These are phyloP conservation scores for Thraustochytrium sp. DNA, from an alignment of 352 stramenopile species.

Conservation along the genomic window DNA sequence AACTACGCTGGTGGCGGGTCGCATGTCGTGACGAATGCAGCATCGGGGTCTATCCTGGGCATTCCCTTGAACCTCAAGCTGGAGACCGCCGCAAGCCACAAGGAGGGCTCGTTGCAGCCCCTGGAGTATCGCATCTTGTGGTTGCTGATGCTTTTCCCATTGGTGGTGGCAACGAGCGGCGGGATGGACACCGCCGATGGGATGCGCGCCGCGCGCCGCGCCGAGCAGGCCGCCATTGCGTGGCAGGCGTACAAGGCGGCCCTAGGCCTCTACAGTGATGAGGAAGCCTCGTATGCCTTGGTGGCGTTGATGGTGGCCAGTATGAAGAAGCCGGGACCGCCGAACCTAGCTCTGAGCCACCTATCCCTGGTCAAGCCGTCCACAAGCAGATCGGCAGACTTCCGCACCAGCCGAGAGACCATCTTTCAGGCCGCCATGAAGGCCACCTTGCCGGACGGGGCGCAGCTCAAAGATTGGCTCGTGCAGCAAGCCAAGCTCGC, in stretches of 20 bases:
- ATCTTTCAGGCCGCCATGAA: no score
- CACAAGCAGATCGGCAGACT: no score
- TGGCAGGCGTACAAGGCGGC: conserved; percentile 30
- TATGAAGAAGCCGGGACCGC: no score
- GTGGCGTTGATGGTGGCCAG: conserved; percentile 13
- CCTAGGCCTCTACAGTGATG: not conserved
- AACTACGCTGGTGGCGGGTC: not conserved
- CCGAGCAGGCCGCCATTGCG: not conserved
- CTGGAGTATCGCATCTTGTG: conserved; percentile 38
- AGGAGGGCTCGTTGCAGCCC: not conserved
- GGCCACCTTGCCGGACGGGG: not conserved
- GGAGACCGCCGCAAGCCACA: not conserved
- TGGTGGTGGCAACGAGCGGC: not conserved
- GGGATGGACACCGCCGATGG: no score
- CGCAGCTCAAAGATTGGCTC: not conserved
- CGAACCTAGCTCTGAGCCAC: no score
- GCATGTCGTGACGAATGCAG: not conserved
- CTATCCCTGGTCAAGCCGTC: no score
- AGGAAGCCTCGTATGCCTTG: conserved; percentile 19
- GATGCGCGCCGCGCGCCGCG: not conserved
- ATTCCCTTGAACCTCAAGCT: not conserved
- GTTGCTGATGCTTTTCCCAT: conserved; percentile 20
- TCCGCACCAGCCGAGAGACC: no score
- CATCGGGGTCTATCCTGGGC: not conserved
- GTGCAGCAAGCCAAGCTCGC: not conserved